These are phyloP conservation scores for Solanum hybrid DNA, from an alignment of 305 asterid genomes.

Conservation along the genomic window DNA sequence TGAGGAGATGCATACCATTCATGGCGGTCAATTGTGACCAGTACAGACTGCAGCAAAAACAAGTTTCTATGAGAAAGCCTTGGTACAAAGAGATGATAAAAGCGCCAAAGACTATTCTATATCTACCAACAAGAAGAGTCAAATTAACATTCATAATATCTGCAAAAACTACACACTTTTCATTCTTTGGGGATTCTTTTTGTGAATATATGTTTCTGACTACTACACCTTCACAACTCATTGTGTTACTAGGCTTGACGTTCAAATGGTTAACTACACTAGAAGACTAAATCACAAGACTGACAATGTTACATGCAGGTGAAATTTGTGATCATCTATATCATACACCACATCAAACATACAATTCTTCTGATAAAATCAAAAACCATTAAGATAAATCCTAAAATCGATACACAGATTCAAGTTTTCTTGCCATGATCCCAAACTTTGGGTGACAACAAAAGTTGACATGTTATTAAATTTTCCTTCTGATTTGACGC, in stretches of 20 bases:
- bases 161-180: not conserved
- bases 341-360: not conserved
- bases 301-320: not conserved
- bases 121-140: not conserved
- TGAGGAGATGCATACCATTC: conserved; percentile 99
- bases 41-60: conserved; percentile 74
- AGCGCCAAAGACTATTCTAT: not conserved
- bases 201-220: not conserved
- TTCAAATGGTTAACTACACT: not conserved
- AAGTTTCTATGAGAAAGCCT: not conserved
- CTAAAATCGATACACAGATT: not conserved
- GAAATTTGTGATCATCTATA: not conserved
- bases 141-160: not conserved
- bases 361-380: not conserved
- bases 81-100: not conserved
- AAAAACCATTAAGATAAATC: not conserved
- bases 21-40: conserved; percentile 93
- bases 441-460: not conserved
- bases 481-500: not conserved
- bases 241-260: not conserved
- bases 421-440: not conserved
- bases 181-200: not conserved
- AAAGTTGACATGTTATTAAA: not conserved
- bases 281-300: not conserved
- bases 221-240: not conserved